Evolutionary conservation across 139 green algal genomes (phyloP).

Genomic region (Pycnococcus provasolii): DNA sequence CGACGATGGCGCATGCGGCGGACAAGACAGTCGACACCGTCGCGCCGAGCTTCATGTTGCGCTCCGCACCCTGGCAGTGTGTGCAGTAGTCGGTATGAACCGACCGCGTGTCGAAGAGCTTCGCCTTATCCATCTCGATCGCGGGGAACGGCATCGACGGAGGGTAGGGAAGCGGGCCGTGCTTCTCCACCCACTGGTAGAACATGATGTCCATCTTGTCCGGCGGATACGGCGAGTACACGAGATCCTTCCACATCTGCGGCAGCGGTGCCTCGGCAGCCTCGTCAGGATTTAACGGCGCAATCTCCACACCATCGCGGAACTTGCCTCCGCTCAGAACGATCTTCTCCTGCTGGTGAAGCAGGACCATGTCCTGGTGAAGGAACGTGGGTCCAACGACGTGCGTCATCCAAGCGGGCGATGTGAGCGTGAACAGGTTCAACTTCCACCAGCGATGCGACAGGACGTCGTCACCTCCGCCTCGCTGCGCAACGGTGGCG

Average conservation of each 20-base stretch:
- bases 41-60: constrained; percentile 4
- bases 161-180: constrained; percentile 3
- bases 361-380: constrained; percentile 37
- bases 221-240: constrained; percentile 16
- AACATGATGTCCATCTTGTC: constrained; percentile 28
- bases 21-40: not conserved
- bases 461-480: not conserved
- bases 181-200: constrained; percentile 17
- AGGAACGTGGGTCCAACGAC: constrained; percentile 24
- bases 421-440: constrained; percentile 22
- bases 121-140: constrained; percentile 16
- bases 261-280: too few relatives aligned
- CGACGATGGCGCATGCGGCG: not conserved
- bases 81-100: constrained; percentile 28
- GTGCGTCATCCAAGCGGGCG: constrained; percentile 24
- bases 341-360: constrained; percentile 38
- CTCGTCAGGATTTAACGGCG: too few relatives aligned
- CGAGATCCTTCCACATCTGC: constrained; percentile 17
- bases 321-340: not conserved
- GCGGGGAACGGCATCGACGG: not conserved
- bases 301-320: not conserved
- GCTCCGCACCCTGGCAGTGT: constrained; percentile 21
- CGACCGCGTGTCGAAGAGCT: constrained; percentile 24
- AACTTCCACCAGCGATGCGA: constrained; percentile 18
- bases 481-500: constrained; percentile 13